These are phyloP conservation scores for Anaeromyces robustus DNA, from an alignment of 192 early-diverging fungal genomes.

Conservation along the genomic window DNA sequence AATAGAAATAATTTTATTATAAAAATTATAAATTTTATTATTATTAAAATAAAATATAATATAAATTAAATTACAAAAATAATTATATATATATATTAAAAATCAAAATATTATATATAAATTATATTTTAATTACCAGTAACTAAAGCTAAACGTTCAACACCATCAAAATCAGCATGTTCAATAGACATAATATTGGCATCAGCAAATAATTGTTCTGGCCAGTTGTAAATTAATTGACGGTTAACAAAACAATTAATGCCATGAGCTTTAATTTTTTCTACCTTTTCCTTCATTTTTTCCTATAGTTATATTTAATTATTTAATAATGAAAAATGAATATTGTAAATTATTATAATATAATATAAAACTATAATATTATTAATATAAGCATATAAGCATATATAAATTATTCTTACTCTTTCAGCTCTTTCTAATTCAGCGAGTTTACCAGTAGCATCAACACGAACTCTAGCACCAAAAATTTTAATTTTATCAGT, in stretches of 20 bases:
- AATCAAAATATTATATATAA: not conserved
- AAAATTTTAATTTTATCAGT: constrained; percentile 99
- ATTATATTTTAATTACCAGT: constrained; percentile 29
- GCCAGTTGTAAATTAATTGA: constrained; percentile 99
- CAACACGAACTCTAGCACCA: constrained; percentile 90
- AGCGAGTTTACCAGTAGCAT: constrained; percentile 90
- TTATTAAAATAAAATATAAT: not conserved
- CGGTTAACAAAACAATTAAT: constrained; percentile 99
- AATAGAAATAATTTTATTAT: too few species aligned
- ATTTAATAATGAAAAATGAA: too few species aligned
- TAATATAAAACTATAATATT: too few species aligned
- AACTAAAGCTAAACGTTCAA: constrained; percentile 90
- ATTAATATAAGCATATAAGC: too few species aligned
- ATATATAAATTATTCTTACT: constrained; percentile 7
- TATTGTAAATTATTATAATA: too few species aligned
- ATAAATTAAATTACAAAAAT: not conserved
- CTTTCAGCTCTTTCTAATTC: constrained; percentile 96
- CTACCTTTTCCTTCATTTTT: constrained; percentile 98
- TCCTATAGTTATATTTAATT: constrained; percentile 20
- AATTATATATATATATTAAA: not conserved
- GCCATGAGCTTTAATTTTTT: constrained; percentile 91
- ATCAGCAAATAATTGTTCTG: constrained; percentile 97
- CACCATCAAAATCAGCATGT: constrained; percentile 97
- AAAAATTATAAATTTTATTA: not conserved
- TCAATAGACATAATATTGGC: constrained; percentile 91